Percentiles rank a stretch among this genome's conserved stretches.
phyloP scores from a whole-genome alignment of 225 moss, liverwort and hornwort genomes.

The Antitrichia curtipendula region DNA sequence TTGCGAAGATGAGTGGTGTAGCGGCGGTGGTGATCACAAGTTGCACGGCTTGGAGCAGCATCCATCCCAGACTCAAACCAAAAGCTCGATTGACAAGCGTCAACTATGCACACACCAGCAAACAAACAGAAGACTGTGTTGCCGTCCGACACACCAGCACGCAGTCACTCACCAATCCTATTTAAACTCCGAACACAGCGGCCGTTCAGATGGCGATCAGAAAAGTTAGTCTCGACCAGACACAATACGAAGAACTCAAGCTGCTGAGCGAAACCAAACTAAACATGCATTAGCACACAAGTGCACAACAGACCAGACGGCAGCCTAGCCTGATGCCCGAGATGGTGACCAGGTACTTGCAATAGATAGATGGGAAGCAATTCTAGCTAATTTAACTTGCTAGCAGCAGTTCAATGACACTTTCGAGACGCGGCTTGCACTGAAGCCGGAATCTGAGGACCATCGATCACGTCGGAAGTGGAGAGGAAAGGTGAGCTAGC shows the following conservation, averaged over 20 bases:
- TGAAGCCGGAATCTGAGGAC: neutral
- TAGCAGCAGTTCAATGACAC: neutral
- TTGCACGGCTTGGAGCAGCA: constrained; percentile 24
- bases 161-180: neutral
- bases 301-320: neutral
- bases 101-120: neutral
- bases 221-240: neutral
- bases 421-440: neutral
- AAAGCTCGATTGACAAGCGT: neutral
- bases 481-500: neutral
- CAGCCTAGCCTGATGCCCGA: neutral
- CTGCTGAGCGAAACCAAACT: neutral
- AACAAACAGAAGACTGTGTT: no score
- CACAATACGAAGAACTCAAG: neutral
- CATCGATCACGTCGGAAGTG: neutral
- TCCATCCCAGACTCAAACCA: constrained; percentile 20
- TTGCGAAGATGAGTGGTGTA: constrained; percentile 16
- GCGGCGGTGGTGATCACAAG: constrained; percentile 9
- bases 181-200: neutral
- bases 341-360: neutral
- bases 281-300: neutral
- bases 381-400: neutral
- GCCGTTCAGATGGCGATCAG: neutral
- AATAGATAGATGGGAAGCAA: neutral
- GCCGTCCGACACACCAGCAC: neutral